Evolutionary conservation across 805 yeast genomes (phyloP), one percentile per base, ranked within the genome.

Genomic region (Cyberlindnera amylophila): DNA sequence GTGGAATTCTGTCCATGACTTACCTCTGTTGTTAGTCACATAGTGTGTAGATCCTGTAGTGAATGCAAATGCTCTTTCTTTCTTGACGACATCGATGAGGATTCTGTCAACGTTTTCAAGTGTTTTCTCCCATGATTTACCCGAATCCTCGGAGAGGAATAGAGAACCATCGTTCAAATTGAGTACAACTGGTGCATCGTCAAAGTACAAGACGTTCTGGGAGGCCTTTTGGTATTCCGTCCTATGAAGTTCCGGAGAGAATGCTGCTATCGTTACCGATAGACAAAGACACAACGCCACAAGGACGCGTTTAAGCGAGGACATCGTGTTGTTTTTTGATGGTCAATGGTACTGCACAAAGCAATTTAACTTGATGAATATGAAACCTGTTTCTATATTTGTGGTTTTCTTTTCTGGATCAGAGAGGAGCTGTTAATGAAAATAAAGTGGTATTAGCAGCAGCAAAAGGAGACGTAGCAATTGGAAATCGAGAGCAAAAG

Each of bases 131-230:
- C 79, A 80, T 0, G 62, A 51, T 10, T 43, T 58, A 7, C 80
- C 81, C 37, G 71, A 74, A 52, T 81, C 73, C 10, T 50, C 60
- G 2, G 83, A 77, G 1, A 67, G 46, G 52, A 63, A 70, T 4
- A 79, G 35, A n/a, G 50, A 50, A 2, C 57, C 55, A 1, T 62
- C 32, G 18, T 46, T 49, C 24, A 57, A 26, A 18, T 46, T 47
- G 12, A 57, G 34, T 10, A 53, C 43, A 6, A 50, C 38, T 3
- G 68, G 54, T 12, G 66, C 58, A 44, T 64, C 67, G 27, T 63
- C 66, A 43, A 64, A 63, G 44, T 59, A 65, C 3, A 54, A 30
- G 1, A 57, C 10, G 6, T 40, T n/a, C 1, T 45, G 46, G 11
- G 62, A 55, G 3, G 49, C 28, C 8, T 39, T 24, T 1, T 45